Evolutionary conservation across 2,329 filamentous ascomycete species (phyloP), one percentile per base, ranked within the genome.

Genomic region (Trematosphaeria pertusa): DNA sequence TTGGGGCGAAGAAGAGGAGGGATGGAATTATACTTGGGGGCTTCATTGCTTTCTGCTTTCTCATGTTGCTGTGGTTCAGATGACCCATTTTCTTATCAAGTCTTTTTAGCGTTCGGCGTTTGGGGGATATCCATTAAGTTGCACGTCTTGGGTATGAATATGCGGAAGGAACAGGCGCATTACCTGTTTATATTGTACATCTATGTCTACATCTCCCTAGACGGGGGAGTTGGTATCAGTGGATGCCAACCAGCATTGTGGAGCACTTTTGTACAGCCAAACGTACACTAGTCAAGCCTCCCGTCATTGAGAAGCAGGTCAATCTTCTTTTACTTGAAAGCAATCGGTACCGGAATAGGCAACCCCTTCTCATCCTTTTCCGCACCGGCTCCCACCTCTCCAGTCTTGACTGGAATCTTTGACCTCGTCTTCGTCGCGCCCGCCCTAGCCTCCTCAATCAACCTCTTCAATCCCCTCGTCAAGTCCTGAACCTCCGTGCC

Each of bases 1-100:
- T 99, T 73, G 93, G 92, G 41, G 87, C 90, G 47, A 95, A 96
- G 79, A 96, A 96, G 82, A 85, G 93, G 71, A 86, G 94, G 62
- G 94, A 99, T 73, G 92, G 92, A 21, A 87, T 99, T 58, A 96
- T 99, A 56, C 82, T 99, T 77, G 94, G 91, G 14, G 78, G 80
- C 36, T 96, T 99, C 65, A 91, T 99, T 64, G 92, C 91, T 0
- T 82, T 96, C 61, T 97, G 94, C 75, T 95, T 95, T 67, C 74
- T 97, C 62, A 75, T 95, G 75, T 82, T 97, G 64, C 83, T 93
- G 64, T 95, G 65, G 64, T 73, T 73, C 45, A 56, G 68, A 48
- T 73, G 48, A 64, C 40, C n/a, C 30, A 36, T 35, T 39, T 45
- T 35, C n/a, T n/a, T n/a, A n/a, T n/a, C n/a, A n/a, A n/a, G n/a